A percentile compares a stretch with the other conserved stretches of the same genome.
phyloP scores from a whole-genome alignment of 2,329 filamentous ascomycete genomes.

The Diaporthe ampelina region DNA sequence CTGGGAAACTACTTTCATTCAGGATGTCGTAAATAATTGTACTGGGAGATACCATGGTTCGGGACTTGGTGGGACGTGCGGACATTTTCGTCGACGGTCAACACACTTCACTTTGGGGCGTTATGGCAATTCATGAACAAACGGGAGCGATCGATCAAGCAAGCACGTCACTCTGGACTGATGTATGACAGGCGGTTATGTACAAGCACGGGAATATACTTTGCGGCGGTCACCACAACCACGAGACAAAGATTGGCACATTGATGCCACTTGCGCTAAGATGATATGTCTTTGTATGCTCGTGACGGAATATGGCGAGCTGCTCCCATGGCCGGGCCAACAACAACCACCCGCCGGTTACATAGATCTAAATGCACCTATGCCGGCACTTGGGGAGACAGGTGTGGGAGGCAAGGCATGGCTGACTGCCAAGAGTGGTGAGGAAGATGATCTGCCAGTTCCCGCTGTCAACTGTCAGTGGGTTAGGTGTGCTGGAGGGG shows the following conservation, averaged over 20 bases:
- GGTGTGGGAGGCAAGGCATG: background rate
- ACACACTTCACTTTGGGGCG: slow-evolving; percentile 36
- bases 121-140: slow-evolving; percentile 37
- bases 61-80: background rate
- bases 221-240: background rate
- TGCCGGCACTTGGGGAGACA: slow-evolving; percentile 11
- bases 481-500: slow-evolving; percentile 8
- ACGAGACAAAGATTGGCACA: background rate
- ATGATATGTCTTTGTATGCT: slow-evolving; percentile 2
- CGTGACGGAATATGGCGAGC: slow-evolving; percentile 25
- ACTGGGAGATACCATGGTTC: slow-evolving; percentile 32
- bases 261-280: background rate
- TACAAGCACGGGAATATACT: slow-evolving; percentile 10
- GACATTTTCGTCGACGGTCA: slow-evolving; percentile 11
- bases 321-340: background rate
- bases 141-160: slow-evolving; percentile 10
- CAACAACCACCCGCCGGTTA: background rate
- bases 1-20: background rate
- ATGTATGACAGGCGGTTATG: background rate
- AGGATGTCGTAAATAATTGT: slow-evolving; percentile 24
- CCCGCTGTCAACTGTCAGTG: slow-evolving; percentile 19
- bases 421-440: background rate
- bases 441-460: background rate
- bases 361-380: background rate
- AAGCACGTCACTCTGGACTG: slow-evolving; percentile 24